A percentile compares a stretch with the other conserved stretches of the same genome.
phyloP scores from a whole-genome alignment of 208 protist genomes.

The Leishmania martiniquensis region DNA sequence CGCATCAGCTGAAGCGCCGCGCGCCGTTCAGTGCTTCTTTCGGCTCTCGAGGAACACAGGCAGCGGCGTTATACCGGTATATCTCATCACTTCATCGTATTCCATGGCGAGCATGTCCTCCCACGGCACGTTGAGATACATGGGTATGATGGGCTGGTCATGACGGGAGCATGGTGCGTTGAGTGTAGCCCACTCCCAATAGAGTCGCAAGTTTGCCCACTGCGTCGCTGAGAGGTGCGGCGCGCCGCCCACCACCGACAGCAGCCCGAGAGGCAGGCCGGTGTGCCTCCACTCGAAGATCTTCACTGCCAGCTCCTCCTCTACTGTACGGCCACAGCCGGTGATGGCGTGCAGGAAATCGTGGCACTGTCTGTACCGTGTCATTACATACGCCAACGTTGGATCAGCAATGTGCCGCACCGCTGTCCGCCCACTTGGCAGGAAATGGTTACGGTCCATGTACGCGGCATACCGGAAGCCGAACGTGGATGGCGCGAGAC shows the following conservation, averaged over 20 bases:
- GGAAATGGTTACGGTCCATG: constrained; percentile 85
- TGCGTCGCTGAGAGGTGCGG: constrained; percentile 57
- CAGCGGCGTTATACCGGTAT: constrained; percentile 74
- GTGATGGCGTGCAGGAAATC: constrained; percentile 79
- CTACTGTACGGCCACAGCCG: constrained; percentile 74
- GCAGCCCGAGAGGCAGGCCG: constrained; percentile 73
- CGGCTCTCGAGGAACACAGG: constrained; percentile 45
- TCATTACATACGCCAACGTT: constrained; percentile 85
- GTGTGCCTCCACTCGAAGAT: constrained; percentile 86
- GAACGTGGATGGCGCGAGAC: constrained; percentile 61
- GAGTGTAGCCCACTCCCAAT: constrained; percentile 58
- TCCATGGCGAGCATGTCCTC: constrained; percentile 69
- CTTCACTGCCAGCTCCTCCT: constrained; percentile 89
- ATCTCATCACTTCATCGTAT: constrained; percentile 49
- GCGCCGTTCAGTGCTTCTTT: not conserved
- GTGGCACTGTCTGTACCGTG: constrained; percentile 85
- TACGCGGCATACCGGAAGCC: constrained; percentile 78
- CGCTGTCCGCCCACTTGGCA: constrained; percentile 63
- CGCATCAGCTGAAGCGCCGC: not conserved
- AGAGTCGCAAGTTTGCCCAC: constrained; percentile 45
- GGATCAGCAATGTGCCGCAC: constrained; percentile 73
- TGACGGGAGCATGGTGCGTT: constrained; percentile 64
- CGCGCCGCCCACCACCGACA: constrained; percentile 68
- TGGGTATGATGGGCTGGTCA: constrained; percentile 46
- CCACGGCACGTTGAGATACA: constrained; percentile 78